phyloP scores from a whole-genome alignment of 768 basidiomycete species.

The Tulasnella sp. region DNA sequence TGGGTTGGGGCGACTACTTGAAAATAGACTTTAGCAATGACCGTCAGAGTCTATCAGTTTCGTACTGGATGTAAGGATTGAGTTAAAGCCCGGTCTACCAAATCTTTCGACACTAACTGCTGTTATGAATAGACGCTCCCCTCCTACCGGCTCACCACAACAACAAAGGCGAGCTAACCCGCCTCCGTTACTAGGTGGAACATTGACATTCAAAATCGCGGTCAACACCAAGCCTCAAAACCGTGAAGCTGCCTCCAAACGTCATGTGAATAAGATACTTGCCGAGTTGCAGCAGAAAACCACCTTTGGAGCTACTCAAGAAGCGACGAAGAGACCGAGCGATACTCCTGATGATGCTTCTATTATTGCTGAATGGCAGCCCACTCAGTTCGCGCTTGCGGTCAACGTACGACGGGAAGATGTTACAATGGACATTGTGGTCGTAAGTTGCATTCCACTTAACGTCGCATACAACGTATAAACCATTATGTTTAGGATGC shows the following conservation, averaged over 20 bases:
- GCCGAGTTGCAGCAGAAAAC: constrained; percentile 17
- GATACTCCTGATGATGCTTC: constrained; percentile 61
- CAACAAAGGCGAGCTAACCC: constrained; percentile 13
- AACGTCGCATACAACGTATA: neutral
- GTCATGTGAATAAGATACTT: constrained; percentile 18
- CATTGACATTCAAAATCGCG: constrained; percentile 56
- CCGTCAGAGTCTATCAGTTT: constrained; percentile 51
- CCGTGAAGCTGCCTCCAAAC: constrained; percentile 1
- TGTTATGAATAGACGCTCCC: constrained; percentile 28
- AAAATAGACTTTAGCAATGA: constrained; percentile 55
- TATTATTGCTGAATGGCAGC: constrained; percentile 68
- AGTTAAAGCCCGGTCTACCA: neutral
- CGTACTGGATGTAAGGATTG: constrained; percentile 71
- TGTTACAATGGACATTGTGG: constrained; percentile 34
- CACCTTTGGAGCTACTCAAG: constrained; percentile 27
- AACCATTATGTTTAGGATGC: constrained; percentile 36
- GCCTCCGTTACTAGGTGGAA: constrained; percentile 43
- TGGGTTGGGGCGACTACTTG: constrained; percentile 77
- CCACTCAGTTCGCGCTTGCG: constrained; percentile 52
- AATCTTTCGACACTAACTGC: neutral
- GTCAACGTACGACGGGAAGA: constrained; percentile 36
- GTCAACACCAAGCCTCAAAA: neutral
- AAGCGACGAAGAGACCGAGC: constrained; percentile 31
- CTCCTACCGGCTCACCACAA: constrained; percentile 21
- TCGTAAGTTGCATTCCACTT: neutral